phyloP scores from a whole-genome alignment of 495 filamentous ascomycete genomes.

The Aspergillus avenaceus region DNA sequence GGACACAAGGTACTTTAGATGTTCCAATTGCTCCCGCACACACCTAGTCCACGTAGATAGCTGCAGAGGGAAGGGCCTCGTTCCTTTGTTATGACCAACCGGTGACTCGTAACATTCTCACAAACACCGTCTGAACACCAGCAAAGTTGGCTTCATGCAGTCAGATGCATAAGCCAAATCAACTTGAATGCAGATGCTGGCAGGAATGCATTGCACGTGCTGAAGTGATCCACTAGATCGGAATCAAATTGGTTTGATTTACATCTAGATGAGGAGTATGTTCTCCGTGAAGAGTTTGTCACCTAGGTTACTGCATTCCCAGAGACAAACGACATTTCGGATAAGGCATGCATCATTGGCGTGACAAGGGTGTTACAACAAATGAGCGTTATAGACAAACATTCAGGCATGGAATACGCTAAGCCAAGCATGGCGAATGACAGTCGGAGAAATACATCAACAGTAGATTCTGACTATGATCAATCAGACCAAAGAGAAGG shows the following conservation, averaged over 20 bases:
- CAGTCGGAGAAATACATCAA: no score
- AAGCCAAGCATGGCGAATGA: no score
- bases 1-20: conserved; percentile 26
- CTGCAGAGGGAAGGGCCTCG: not conserved
- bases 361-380: not conserved
- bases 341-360: no score
- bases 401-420: no score
- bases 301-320: no score
- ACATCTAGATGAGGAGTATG: no score
- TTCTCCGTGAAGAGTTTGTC: not conserved
- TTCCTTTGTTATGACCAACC: not conserved
- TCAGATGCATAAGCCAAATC: no score
- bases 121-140: not conserved
- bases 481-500: no score
- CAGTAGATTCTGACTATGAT: no score
- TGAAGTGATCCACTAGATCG: not conserved
- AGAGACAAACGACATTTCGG: no score
- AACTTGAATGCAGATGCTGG: no score
- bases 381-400: no score
- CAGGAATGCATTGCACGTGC: not conserved
- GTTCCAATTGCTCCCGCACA: conserved; percentile 27
- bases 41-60: conserved; percentile 12
- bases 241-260: not conserved
- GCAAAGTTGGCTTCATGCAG: not conserved
- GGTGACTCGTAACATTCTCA: not conserved